Conservation (phyloP, 106 monocot species). For the Dendrobium catenatum region DNA sequence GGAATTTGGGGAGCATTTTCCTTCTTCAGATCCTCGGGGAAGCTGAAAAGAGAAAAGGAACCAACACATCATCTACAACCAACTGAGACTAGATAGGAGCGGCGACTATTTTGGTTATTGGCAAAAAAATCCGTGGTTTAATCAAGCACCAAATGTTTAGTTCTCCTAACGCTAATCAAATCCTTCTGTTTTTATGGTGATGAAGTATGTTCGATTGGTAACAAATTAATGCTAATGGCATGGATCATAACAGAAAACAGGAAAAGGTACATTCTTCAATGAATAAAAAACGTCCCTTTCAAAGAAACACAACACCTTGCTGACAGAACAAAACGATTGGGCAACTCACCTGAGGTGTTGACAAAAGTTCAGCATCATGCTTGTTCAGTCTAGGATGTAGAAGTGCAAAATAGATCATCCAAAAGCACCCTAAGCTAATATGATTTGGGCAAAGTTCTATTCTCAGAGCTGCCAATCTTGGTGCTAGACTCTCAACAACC, state of each 20-base stretch:
- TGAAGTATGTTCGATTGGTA: background rate
- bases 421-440: conserved; percentile 94
- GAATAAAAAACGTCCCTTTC: background rate
- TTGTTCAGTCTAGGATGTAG: conserved; percentile 86
- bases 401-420: conserved; percentile 99
- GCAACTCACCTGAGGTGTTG: conserved; percentile 71
- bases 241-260: background rate
- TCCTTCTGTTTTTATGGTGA: background rate
- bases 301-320: background rate
- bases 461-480: conserved; percentile 83
- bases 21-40: background rate
- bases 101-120: background rate
- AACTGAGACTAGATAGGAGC: background rate
- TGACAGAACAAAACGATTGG: background rate
- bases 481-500: conserved; percentile 67
- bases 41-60: background rate
- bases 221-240: background rate
- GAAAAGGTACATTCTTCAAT: background rate
- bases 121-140: background rate
- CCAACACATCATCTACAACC: background rate
- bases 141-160: background rate
- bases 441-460: conserved; percentile 94
- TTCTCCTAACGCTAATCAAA: background rate
- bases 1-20: background rate
- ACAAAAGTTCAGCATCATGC: conserved; percentile 78